Conservation (phyloP, 1,139 yeast species). For the Geotrichum candidum region DNA sequence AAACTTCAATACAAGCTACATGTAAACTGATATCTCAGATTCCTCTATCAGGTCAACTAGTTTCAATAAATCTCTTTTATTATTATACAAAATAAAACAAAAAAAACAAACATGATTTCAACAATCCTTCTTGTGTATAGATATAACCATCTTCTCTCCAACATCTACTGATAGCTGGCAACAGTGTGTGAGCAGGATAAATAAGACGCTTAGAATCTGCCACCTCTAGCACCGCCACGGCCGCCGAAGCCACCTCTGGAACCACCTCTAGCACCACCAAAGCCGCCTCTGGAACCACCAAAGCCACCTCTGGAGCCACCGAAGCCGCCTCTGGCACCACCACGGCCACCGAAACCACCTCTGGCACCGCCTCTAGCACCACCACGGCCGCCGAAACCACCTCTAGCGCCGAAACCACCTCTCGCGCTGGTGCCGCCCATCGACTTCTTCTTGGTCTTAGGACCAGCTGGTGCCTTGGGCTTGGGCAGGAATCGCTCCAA, state of each 20-base stretch:
- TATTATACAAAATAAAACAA: background rate
- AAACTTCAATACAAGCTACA: background rate
- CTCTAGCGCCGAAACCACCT: slow-evolving; percentile 39
- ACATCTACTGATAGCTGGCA: background rate
- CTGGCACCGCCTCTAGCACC: slow-evolving; percentile 43
- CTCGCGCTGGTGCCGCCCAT: slow-evolving; percentile 44
- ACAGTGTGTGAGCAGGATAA: background rate
- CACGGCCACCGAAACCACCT: slow-evolving; percentile 38
- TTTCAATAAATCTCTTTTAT: background rate
- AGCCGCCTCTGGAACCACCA: slow-evolving; percentile 24
- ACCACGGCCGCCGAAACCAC: slow-evolving; percentile 39
- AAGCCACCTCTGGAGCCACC: slow-evolving; percentile 23
- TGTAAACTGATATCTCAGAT: too few relatives aligned
- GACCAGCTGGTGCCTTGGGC: slow-evolving; percentile 74
- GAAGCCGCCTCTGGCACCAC: slow-evolving; percentile 31
- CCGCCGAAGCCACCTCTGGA: slow-evolving; percentile 10
- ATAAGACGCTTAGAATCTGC: slow-evolving; percentile 8
- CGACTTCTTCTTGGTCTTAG: slow-evolving; percentile 60
- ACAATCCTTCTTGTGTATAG: background rate
- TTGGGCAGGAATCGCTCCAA: slow-evolving; percentile 93
- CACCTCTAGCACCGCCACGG: slow-evolving; percentile 13
- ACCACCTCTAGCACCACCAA: slow-evolving; percentile 22
- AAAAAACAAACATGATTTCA: background rate
- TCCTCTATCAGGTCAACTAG: background rate
- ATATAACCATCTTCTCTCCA: background rate